Conservation (phyloP, 805 yeast species). For the Saccharomycopsis guyanensis region DNA sequence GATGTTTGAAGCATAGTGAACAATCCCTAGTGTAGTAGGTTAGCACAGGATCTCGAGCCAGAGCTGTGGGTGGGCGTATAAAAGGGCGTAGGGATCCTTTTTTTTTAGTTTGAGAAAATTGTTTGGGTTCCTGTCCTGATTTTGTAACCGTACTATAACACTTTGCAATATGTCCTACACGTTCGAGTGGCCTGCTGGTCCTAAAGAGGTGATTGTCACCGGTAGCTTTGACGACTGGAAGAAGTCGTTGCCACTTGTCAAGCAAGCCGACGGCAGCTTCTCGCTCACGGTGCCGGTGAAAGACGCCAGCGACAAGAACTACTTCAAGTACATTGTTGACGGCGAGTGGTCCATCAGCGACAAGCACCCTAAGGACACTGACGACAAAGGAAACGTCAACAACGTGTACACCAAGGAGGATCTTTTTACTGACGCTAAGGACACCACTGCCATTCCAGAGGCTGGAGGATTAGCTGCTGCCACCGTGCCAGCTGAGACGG, state of each 20-base stretch:
- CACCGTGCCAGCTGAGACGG: not conserved
- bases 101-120: too few species aligned
- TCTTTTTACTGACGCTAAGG: conserved; percentile 13
- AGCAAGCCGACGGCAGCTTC: conserved; percentile 54
- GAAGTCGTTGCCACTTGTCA: conserved; percentile 50
- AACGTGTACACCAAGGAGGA: conserved; percentile 17
- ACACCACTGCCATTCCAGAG: conserved; percentile 32
- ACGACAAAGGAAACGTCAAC: conserved; percentile 20
- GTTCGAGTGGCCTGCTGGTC: conserved; percentile 38
- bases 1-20: too few species aligned
- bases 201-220: conserved; percentile 52
- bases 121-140: not conserved
- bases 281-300: conserved; percentile 48
- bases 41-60: not conserved
- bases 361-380: conserved; percentile 25
- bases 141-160: not conserved
- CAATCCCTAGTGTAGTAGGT: too few species aligned
- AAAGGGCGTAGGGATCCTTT: not conserved
- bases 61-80: not conserved
- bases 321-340: conserved; percentile 58
- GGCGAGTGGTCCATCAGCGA: conserved; percentile 50
- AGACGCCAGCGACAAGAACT: conserved; percentile 31
- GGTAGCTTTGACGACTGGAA: conserved; percentile 69
- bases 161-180: conserved; percentile 9
- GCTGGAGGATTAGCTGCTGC: conserved; percentile 24